Conservation (phyloP, 1,139 yeast species). For the Yarrowia galli region DNA sequence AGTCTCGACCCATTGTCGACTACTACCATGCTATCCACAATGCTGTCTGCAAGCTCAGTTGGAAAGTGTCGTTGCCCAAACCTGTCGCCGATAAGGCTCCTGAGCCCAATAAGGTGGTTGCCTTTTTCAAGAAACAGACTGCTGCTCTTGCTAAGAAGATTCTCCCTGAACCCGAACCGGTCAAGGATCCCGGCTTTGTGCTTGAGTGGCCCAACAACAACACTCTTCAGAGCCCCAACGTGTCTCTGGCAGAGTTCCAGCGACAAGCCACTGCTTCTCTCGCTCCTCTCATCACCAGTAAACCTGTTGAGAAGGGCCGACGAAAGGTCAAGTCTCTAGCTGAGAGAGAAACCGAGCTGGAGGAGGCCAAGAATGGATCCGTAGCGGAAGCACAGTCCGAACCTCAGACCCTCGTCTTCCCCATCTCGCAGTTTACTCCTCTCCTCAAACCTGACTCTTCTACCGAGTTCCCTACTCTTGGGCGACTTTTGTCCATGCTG, state of each 20-base stretch:
- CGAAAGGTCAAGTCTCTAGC: constrained; percentile 47
- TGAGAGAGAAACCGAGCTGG: not conserved
- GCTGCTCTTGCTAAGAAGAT: constrained; percentile 71
- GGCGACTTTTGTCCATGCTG: constrained; percentile 65
- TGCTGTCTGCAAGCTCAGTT: constrained; percentile 73
- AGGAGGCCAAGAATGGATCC: not conserved
- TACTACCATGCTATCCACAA: constrained; percentile 75
- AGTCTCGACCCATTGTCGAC: constrained; percentile 63
- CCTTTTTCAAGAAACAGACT: constrained; percentile 31
- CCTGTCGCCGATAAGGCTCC: constrained; percentile 15
- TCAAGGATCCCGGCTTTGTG: constrained; percentile 53
- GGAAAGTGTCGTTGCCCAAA: constrained; percentile 56
- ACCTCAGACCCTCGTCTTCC: constrained; percentile 77
- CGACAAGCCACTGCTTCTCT: constrained; percentile 23
- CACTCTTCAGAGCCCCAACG: constrained; percentile 29
- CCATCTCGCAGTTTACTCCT: constrained; percentile 91
- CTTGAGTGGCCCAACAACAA: constrained; percentile 33
- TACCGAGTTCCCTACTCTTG: constrained; percentile 78
- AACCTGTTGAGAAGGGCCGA: constrained; percentile 13
- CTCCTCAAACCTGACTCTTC: constrained; percentile 69
- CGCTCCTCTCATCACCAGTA: constrained; percentile 30
- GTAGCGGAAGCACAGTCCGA: constrained; percentile 38
- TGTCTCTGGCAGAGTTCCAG: constrained; percentile 37
- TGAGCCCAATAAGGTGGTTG: constrained; percentile 17
- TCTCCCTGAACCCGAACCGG: constrained; percentile 68